A percentile compares a stretch with the other conserved stretches of the same genome.
Conservation (phyloP, 257 asterid genomes). For the Handroanthus guayacan region DNA sequence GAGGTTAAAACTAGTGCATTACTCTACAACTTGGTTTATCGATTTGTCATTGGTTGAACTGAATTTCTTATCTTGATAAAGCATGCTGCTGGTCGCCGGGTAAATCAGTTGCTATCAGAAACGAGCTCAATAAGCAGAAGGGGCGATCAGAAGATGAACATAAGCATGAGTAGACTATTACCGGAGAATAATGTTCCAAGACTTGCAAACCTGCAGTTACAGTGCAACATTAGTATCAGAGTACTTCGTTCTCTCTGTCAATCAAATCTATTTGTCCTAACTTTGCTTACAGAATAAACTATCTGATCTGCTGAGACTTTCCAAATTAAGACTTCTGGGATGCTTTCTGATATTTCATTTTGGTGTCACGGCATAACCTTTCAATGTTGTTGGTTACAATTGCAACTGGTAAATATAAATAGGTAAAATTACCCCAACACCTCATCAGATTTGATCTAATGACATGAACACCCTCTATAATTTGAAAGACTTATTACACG, state of each 20-base stretch:
- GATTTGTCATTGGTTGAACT: neutral
- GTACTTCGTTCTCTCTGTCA: neutral
- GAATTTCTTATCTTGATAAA: constrained; percentile 16
- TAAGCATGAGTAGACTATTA: constrained; percentile 12
- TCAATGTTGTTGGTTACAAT: neutral
- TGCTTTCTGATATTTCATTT: neutral
- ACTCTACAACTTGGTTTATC: neutral
- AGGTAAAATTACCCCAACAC: too few relatives aligned
- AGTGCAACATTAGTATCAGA: neutral
- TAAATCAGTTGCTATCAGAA: constrained; percentile 21
- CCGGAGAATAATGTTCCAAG: neutral
- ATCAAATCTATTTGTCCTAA: neutral
- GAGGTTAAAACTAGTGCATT: constrained; percentile 11
- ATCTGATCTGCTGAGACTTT: neutral
- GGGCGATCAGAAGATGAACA: constrained; percentile 39
- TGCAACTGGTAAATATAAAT: too few relatives aligned
- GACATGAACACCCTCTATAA: too few relatives aligned
- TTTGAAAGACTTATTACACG: too few relatives aligned
- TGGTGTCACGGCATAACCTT: too few relatives aligned
- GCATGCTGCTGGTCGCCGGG: constrained; percentile 16
- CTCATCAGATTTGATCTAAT: too few relatives aligned
- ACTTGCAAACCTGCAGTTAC: neutral
- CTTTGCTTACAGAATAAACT: neutral
- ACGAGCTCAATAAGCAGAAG: constrained; percentile 25
- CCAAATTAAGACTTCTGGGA: neutral